These are phyloP conservation scores for Rhipidocladum racemiflorum DNA, from an alignment of 176 grass and related monocot species.

Conservation along the genomic window DNA sequence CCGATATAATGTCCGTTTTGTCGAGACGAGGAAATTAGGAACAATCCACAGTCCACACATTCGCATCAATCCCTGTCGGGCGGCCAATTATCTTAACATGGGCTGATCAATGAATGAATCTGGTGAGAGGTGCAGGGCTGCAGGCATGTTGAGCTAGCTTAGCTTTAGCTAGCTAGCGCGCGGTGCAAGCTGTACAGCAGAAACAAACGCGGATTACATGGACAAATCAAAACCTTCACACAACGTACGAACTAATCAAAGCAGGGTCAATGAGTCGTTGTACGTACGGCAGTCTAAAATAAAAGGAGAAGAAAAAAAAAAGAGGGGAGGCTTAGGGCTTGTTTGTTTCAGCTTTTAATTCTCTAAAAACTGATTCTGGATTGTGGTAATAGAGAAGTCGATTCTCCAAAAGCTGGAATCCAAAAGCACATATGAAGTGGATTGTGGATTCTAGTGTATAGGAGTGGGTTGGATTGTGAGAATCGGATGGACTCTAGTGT, in stretches of 20 bases:
- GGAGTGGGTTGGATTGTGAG: too few species aligned
- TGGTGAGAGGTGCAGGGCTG: neutral
- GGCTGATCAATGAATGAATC: neutral
- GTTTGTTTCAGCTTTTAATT: too few species aligned
- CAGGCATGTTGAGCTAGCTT: neutral
- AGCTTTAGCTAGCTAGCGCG: neutral
- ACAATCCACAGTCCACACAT: neutral
- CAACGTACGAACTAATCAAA: neutral
- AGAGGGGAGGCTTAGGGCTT: too few species aligned
- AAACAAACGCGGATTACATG: neutral
- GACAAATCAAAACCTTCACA: neutral
- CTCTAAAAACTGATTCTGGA: too few species aligned
- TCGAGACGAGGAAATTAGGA: neutral
- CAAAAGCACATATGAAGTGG: too few species aligned
- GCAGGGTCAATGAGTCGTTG: neutral
- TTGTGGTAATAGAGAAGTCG: too few species aligned
- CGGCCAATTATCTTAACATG: constrained; percentile 3
- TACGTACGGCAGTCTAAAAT: neutral
- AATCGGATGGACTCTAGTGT: too few species aligned
- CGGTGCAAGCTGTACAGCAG: neutral
- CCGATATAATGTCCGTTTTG: neutral
- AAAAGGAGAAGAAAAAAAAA: too few species aligned
- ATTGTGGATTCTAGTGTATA: too few species aligned
- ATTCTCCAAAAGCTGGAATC: too few species aligned
- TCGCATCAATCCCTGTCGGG: neutral